A percentile compares a stretch with the other conserved stretches of the same genome.
These are phyloP conservation scores for Brassica cretica DNA, from an alignment of 345 rosid species.

Conservation along the genomic window DNA sequence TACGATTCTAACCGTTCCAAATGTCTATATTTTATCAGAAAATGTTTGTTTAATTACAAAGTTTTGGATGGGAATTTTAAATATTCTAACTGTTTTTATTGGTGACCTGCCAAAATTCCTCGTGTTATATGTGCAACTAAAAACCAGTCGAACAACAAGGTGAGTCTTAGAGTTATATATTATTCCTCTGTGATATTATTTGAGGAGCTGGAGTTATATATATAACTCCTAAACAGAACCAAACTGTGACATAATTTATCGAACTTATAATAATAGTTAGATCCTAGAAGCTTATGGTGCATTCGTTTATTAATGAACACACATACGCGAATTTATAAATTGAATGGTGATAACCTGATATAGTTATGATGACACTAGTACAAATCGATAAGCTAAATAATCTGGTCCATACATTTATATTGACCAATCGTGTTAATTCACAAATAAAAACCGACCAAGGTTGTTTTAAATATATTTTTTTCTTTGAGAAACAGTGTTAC, in stretches of 20 bases:
- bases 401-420: neutral
- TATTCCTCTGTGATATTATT: neutral
- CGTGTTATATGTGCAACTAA: constrained; percentile 37
- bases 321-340: neutral
- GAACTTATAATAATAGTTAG: neutral
- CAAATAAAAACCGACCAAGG: neutral
- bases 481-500: neutral
- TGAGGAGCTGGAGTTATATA: neutral
- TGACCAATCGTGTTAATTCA: neutral
- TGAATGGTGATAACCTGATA: neutral
- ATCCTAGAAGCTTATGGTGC: neutral
- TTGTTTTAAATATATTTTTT: neutral
- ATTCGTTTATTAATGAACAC: neutral
- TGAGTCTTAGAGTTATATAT: neutral
- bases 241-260: neutral
- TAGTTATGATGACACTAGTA: neutral
- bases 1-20: neutral
- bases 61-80: neutral
- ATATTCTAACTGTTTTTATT: constrained; percentile 22
- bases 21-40: neutral
- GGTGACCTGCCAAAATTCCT: constrained; percentile 41
- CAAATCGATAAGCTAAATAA: neutral
- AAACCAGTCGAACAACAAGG: constrained; percentile 7
- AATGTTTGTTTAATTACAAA: neutral
- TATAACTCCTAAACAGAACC: neutral